Percentiles rank a stretch among this genome's conserved stretches.
Evolutionary conservation across 495 filamentous ascomycete species (phyloP).

Genomic region (Astrocystis sublimbata): DNA sequence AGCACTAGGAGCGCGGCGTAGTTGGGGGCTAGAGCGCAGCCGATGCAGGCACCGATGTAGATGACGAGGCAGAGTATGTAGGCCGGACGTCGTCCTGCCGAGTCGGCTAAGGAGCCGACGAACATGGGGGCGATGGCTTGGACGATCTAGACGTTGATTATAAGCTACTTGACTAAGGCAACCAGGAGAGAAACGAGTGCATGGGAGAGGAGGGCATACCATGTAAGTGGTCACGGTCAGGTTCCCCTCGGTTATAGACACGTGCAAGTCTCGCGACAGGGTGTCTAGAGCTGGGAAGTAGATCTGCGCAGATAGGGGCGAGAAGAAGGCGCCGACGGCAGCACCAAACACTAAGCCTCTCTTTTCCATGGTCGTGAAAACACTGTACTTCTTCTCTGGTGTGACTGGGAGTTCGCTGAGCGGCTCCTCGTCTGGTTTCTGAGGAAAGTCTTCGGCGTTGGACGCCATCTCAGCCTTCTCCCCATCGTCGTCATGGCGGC

Average conservation of each 20-base stretch:
- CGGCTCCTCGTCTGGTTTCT: constrained; percentile 13
- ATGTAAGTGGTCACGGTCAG: constrained; percentile 64
- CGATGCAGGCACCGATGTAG: constrained; percentile 57
- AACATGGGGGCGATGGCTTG: constrained; percentile 58
- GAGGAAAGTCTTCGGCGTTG: background rate
- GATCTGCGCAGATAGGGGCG: constrained; percentile 66
- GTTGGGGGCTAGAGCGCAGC: constrained; percentile 50
- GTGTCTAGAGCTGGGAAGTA: constrained; percentile 70
- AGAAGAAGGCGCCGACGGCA: constrained; percentile 64
- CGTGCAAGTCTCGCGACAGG: constrained; percentile 53
- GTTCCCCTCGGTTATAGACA: constrained; percentile 58
- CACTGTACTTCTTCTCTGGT: constrained; percentile 43
- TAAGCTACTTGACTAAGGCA: background rate
- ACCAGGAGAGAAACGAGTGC: no score
- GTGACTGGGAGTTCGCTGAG: constrained; percentile 24
- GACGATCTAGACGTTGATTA: constrained; percentile 38
- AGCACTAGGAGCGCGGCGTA: constrained; percentile 55
- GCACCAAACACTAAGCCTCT: constrained; percentile 61
- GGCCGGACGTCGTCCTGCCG: constrained; percentile 51
- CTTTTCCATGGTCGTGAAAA: constrained; percentile 59
- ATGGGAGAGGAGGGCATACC: constrained; percentile 22
- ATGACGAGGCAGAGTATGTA: constrained; percentile 54
- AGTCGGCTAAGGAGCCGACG: constrained; percentile 56
- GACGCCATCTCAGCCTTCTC: background rate
- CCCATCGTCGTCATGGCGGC: background rate